Base-by-base conservation (phyloP, 177 flowering plant species). In the Vitis hybrid region DNA sequence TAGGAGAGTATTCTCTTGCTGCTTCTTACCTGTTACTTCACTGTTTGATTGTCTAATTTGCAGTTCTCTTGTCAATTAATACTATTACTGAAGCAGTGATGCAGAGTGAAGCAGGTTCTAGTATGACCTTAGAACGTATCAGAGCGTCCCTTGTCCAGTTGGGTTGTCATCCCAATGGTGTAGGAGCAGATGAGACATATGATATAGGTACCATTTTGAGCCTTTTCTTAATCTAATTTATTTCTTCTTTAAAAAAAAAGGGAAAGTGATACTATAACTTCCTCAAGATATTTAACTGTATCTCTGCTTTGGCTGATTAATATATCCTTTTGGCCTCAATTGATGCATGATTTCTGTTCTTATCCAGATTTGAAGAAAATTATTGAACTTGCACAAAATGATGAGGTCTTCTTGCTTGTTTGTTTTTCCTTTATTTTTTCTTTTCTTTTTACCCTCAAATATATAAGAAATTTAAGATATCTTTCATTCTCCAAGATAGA, bases 41-140 rank as follows among this genome's bases (percentile, higher is more conserved):
- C 46, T 41, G 46, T 41, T 41, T 64, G 58, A 51, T 63, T 4
- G 15, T 70, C 12, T 64, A 11, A n/a, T 65, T 72, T 86, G 74
- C 92, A 95, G 99, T 57, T 72, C 86, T 90, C 9, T 65, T 93
- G 69, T 81, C 90, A 5, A 17, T 91, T 54, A 70, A 81, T 70
- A 78, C 84, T 50, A 90, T 95, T 68, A 85, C 74, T 70, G 84
- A 84, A 69, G 97, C 91, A 82, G 96, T 90, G 59, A 89, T 90
- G 67, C 84, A 87, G 69, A 83, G 76, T 70, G 84, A 83, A 79
- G 84, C 73, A 60, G 94, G 93, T 53, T 89, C 84, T 68, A 84
- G 70, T n/a, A 79, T 88, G 94, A 88, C 91, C 15, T 50, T 83
- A 49, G 97, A 90, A 20, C 94, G 76, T 79, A 86, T 93, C 58